A percentile compares a stretch with the other conserved stretches of the same genome.
phyloP scores from a whole-genome alignment of 2,329 filamentous ascomycete genomes.

The Aspergillus puulaauensis region DNA sequence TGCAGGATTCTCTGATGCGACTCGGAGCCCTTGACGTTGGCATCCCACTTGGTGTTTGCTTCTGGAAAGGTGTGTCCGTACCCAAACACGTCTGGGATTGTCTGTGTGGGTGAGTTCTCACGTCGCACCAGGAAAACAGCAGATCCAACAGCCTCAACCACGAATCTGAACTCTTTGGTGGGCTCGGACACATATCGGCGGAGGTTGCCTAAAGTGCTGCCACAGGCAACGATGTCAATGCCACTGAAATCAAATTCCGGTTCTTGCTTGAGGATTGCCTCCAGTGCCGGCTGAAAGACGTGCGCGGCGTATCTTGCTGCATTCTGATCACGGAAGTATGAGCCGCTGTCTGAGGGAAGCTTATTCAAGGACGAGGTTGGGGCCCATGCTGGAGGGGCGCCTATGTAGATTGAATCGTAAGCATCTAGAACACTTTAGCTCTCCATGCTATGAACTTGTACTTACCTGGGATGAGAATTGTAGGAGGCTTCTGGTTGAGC shows the following conservation, averaged over 20 bases:
- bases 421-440: neutral
- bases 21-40: slow-evolving; percentile 52
- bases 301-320: slow-evolving; percentile 34
- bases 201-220: slow-evolving; percentile 62
- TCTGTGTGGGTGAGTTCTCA: slow-evolving; percentile 60
- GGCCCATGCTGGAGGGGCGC: slow-evolving; percentile 53
- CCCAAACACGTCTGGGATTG: slow-evolving; percentile 56
- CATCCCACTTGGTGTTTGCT: slow-evolving; percentile 64
- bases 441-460: neutral
- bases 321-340: slow-evolving; percentile 48
- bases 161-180: slow-evolving; percentile 56
- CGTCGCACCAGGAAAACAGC: slow-evolving; percentile 64
- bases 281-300: slow-evolving; percentile 47
- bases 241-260: slow-evolving; percentile 32
- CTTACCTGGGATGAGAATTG: slow-evolving; percentile 11
- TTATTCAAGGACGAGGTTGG: slow-evolving; percentile 35
- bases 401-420: slow-evolving; percentile 29
- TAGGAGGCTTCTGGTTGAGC: slow-evolving; percentile 2
- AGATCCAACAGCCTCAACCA: slow-evolving; percentile 55
- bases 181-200: slow-evolving; percentile 54
- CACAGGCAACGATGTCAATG: slow-evolving; percentile 60
- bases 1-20: slow-evolving; percentile 63
- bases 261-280: slow-evolving; percentile 42
- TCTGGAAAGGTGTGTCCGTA: slow-evolving; percentile 69
- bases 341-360: slow-evolving; percentile 45